Conservation (phyloP, 495 filamentous ascomycete species). For the Penicillium egyptiacum region DNA sequence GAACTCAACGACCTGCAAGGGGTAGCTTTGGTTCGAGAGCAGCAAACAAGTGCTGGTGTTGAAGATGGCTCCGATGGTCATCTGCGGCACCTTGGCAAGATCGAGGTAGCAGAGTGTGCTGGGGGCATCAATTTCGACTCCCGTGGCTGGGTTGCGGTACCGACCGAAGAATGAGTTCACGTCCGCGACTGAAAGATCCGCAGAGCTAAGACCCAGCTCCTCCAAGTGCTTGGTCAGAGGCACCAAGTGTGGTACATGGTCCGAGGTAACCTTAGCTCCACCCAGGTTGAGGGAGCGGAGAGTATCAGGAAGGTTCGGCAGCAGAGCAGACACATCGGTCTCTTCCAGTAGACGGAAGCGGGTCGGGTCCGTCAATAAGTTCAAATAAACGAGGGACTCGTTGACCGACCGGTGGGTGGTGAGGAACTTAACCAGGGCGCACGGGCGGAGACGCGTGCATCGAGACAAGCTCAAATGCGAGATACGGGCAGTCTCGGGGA, state of each 20-base stretch:
- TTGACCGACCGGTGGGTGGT: constrained; percentile 68
- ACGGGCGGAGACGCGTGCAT: constrained; percentile 69
- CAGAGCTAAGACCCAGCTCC: constrained; percentile 70
- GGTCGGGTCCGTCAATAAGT: constrained; percentile 70
- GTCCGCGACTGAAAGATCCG: constrained; percentile 63
- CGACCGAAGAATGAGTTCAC: constrained; percentile 55
- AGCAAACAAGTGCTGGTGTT: constrained; percentile 55
- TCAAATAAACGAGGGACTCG: constrained; percentile 67
- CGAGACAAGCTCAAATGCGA: constrained; percentile 80
- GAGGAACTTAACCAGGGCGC: constrained; percentile 69
- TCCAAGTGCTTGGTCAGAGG: constrained; percentile 78
- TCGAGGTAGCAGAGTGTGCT: constrained; percentile 77
- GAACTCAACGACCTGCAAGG: constrained; percentile 79
- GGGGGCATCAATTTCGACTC: constrained; percentile 50
- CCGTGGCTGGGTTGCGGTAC: constrained; percentile 22
- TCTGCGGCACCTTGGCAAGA: constrained; percentile 58
- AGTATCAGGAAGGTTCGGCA: constrained; percentile 65
- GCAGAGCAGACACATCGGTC: constrained; percentile 62
- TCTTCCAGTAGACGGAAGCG: constrained; percentile 70
- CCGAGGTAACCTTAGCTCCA: constrained; percentile 65
- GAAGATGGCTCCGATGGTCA: constrained; percentile 64
- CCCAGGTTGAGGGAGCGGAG: constrained; percentile 77
- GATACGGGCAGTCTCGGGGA: constrained; percentile 68
- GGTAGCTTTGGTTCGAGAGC: constrained; percentile 60
- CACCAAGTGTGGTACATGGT: constrained; percentile 63